Conservation (phyloP, 2,329 filamentous ascomycete species). For the Botrytis fabae region DNA sequence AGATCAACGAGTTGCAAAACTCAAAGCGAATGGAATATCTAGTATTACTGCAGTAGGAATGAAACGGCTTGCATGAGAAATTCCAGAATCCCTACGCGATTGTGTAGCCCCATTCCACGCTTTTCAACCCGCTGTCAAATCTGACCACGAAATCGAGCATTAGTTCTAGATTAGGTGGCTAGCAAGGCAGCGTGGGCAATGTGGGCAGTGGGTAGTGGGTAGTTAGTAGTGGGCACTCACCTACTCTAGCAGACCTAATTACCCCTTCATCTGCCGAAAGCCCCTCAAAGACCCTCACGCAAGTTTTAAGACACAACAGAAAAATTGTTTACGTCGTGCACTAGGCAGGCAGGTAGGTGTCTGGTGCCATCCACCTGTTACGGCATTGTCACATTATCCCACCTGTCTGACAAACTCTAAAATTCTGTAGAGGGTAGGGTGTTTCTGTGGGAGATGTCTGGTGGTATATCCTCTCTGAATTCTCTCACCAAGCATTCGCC, state of each 20-base stretch:
- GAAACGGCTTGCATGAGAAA: not conserved
- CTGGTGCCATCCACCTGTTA: not conserved
- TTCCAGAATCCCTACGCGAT: not conserved
- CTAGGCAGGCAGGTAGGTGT: not conserved
- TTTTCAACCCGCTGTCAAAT: slow-evolving; percentile 4
- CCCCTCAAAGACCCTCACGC: slow-evolving; percentile 5
- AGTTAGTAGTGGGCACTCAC: not conserved
- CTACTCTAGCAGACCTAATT: slow-evolving; percentile 1
- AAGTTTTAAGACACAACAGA: not conserved
- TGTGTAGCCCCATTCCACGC: not conserved
- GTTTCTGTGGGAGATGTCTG: not conserved
- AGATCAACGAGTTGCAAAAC: slow-evolving; percentile 11
- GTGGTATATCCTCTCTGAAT: no score
- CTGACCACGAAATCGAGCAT: slow-evolving; percentile 7
- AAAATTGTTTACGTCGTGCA: not conserved
- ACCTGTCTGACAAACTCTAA: not conserved
- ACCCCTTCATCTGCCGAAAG: slow-evolving; percentile 16
- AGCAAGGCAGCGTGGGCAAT: not conserved
- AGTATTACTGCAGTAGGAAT: not conserved
- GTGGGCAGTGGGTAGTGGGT: not conserved
- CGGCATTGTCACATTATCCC: not conserved
- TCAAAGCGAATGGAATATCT: not conserved
- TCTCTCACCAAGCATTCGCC: not conserved
- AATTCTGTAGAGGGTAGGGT: not conserved
- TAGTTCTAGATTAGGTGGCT: not conserved